Percentiles rank a stretch among this genome's conserved stretches.
These are phyloP conservation scores for Boletus eberwhitei DNA, from an alignment of 768 basidiomycete species.

Conservation along the genomic window DNA sequence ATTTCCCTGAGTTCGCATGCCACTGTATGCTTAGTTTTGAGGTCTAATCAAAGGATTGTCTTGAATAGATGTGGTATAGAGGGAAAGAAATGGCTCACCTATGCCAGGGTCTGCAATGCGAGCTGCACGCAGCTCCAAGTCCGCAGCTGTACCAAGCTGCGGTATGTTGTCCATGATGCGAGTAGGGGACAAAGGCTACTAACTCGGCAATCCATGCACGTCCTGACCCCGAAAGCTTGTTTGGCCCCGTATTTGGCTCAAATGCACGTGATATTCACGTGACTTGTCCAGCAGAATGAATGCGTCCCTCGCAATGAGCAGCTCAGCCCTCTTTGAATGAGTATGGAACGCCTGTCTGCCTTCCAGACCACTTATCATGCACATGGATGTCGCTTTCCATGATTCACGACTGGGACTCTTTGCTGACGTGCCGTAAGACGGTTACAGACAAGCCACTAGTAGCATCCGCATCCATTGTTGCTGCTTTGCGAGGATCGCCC, in stretches of 20 bases:
- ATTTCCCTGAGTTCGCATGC: constrained; percentile 78
- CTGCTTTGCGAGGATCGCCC: background rate
- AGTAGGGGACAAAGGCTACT: background rate
- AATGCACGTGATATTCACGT: constrained; percentile 33
- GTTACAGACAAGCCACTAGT: no score
- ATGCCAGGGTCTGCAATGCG: constrained; percentile 73
- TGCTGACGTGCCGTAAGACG: no score
- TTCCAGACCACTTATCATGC: no score
- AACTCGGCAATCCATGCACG: background rate
- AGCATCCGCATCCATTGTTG: no score
- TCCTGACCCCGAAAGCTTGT: constrained; percentile 31
- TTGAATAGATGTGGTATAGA: background rate
- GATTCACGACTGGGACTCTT: no score
- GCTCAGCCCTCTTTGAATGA: no score
- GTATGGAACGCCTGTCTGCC: no score
- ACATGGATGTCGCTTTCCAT: no score
- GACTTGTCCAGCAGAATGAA: no score
- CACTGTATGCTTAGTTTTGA: constrained; percentile 65
- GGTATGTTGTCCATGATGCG: constrained; percentile 43
- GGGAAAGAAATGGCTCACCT: constrained; percentile 40
- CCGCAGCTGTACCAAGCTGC: constrained; percentile 45
- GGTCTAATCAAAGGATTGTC: constrained; percentile 43
- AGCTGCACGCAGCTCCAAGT: constrained; percentile 69
- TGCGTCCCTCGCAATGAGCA: no score
- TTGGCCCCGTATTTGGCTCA: constrained; percentile 31